These are phyloP conservation scores for Microstegium vimineum DNA, from an alignment of 176 grass and related monocot species.

Conservation along the genomic window DNA sequence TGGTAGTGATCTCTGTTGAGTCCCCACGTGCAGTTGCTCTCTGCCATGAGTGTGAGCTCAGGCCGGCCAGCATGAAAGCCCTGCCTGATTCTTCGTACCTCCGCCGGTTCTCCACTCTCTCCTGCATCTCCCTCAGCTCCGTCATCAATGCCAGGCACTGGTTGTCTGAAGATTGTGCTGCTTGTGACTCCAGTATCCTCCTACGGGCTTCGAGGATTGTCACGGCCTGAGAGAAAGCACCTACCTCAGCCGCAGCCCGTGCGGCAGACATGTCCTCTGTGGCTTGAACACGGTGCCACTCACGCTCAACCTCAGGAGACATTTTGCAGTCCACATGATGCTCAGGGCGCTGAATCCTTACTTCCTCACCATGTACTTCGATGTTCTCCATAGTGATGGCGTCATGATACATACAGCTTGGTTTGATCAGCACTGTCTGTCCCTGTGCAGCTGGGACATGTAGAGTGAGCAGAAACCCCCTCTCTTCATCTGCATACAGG, in stretches of 20 bases:
- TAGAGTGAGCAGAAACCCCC: conserved; percentile 61
- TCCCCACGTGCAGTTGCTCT: conserved; percentile 78
- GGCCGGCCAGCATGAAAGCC: conserved; percentile 70
- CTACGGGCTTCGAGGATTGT: conserved; percentile 58
- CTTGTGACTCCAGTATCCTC: conserved; percentile 40
- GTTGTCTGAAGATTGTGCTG: conserved; percentile 40
- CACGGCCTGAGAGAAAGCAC: conserved; percentile 52
- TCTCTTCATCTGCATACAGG: conserved; percentile 92
- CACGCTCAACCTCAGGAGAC: conserved; percentile 68
- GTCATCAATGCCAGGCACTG: conserved; percentile 58
- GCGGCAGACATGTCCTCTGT: conserved; percentile 76
- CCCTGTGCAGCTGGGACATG: conserved; percentile 37
- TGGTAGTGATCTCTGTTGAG: conserved; percentile 53
- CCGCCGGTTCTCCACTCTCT: conserved; percentile 61
- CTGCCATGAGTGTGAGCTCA: conserved; percentile 88
- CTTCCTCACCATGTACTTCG: conserved; percentile 40
- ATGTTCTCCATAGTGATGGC: conserved; percentile 41
- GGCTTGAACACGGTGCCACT: conserved; percentile 65
- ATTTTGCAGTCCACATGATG: conserved; percentile 23
- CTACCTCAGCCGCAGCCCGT: conserved; percentile 51
- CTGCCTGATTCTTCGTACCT: conserved; percentile 80
- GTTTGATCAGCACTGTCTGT: conserved; percentile 49
- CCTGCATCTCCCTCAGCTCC: conserved; percentile 84
- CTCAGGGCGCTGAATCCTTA: conserved; percentile 49
- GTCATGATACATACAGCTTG: conserved; percentile 50